Evolutionary conservation across 1,139 yeast species (phyloP), one percentile per base, ranked within the genome.

Genomic region (Taiozyma sp.): DNA sequence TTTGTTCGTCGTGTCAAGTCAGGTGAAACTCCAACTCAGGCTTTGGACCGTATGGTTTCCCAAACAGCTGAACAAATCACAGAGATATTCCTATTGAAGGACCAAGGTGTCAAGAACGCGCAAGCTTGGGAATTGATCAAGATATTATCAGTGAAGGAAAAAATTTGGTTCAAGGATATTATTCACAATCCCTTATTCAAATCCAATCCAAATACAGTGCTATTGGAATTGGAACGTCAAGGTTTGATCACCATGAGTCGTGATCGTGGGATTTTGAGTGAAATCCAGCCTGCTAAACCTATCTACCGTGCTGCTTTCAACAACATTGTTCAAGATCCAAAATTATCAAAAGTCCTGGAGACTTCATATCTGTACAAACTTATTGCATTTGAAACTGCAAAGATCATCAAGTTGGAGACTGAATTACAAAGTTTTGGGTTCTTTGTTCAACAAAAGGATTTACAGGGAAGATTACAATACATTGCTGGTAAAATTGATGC

Each of bases 51-150:
- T 58, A 86, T 93, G 85, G 77, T 89, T 9, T 76, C 74, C 35
- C 97, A 90, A 66, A 85, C 96, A 0, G 83, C 95, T 4, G 91
- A 89, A 60, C 97, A 93, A 63, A 80, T 93, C 19, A 80, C 93
- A 3, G 96, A 95, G 47, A 83, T 88, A 62, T 90, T 85, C 68
- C 70, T 89, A 52, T 75, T 71, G 56, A 77, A 73, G 50, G 75
- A 75, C 11, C 63, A 70, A 32, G 79, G 79, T 19, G 83, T 95
- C 78, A 78, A 79, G 44, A 73, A 85, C 6, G 88, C 95, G 1
- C 97, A 93, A 62, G 95, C 90, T 0, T 93, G 99, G 99, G 79
- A 77, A 26, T 66, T 93, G 21, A 81, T 93, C 62, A 86, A 86
- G 61, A 58, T 76, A 43, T 73, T 93, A 45, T 78, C 90, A 1